These are phyloP conservation scores for Rhizopogon vulgaris DNA, from an alignment of 768 basidiomycete species.

Conservation along the genomic window DNA sequence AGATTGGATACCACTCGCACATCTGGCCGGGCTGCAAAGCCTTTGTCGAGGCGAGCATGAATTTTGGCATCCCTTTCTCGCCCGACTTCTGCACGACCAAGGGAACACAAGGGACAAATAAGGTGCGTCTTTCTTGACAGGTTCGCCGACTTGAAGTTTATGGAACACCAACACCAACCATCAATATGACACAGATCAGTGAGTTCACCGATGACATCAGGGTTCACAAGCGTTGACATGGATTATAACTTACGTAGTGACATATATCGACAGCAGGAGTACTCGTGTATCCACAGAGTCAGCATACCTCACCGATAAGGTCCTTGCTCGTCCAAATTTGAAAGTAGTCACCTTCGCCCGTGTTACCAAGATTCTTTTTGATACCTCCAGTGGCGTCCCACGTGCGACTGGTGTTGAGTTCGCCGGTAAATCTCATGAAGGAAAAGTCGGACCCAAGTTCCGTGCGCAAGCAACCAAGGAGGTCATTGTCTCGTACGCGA, in stretches of 20 bases:
- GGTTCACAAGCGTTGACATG: background rate
- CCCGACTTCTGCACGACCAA: constrained; percentile 51
- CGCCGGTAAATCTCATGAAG: constrained; percentile 22
- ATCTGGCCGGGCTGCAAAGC: constrained; percentile 37
- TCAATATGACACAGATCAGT: constrained; percentile 33
- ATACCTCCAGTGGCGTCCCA: constrained; percentile 30
- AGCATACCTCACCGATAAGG: constrained; percentile 61
- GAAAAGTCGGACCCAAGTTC: constrained; percentile 30
- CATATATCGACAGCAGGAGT: constrained; percentile 49
- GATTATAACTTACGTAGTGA: constrained; percentile 40
- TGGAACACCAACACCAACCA: background rate
- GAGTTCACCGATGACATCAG: constrained; percentile 8
- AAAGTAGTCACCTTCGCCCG: constrained; percentile 51
- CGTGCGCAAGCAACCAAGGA: constrained; percentile 48
- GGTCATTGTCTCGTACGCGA: constrained; percentile 52
- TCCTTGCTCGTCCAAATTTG: constrained; percentile 60
- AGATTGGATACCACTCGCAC: constrained; percentile 51
- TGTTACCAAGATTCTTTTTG: constrained; percentile 55
- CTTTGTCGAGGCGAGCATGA: constrained; percentile 51
- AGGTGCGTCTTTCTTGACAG: constrained; percentile 33
- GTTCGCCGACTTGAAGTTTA: background rate
- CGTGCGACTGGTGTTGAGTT: constrained; percentile 63
- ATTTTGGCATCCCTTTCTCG: constrained; percentile 44
- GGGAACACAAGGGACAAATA: constrained; percentile 57
- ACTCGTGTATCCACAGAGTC: constrained; percentile 57